phyloP scores from a whole-genome alignment of 371 early-diverging fungal species.

The Zychaea mexicana region DNA sequence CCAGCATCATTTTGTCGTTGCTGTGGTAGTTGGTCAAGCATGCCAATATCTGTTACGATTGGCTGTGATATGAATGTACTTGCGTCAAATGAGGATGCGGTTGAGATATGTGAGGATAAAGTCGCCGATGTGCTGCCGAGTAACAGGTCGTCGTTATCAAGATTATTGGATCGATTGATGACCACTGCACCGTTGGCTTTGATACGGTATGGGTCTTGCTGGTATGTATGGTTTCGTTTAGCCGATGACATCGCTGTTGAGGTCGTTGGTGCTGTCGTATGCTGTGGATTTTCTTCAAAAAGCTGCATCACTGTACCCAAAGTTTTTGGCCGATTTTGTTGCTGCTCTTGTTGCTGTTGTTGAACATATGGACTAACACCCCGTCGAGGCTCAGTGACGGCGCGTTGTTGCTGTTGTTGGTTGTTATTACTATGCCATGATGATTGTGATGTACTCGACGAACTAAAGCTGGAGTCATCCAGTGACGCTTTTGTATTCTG shows the following conservation, averaged over 20 bases:
- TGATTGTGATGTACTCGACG: neutral
- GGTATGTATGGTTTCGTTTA: too few species aligned
- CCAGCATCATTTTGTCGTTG: too few species aligned
- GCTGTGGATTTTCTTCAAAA: slow-evolving; percentile 2
- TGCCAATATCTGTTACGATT: neutral
- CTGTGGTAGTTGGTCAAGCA: neutral
- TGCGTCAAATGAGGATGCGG: neutral
- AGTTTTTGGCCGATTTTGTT: neutral
- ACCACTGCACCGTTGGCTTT: slow-evolving; percentile 10
- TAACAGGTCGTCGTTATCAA: neutral
- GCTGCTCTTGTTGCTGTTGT: neutral
- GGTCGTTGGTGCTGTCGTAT: too few species aligned
- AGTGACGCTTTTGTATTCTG: too few species aligned
- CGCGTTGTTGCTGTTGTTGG: slow-evolving; percentile 1
- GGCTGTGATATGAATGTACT: neutral
- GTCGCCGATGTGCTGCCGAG: neutral
- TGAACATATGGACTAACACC: neutral
- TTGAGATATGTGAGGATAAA: neutral
- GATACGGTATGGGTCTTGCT: neutral
- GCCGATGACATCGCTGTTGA: neutral
- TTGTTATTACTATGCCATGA: neutral
- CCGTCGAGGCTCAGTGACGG: slow-evolving; percentile 2
- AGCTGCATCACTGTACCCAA: slow-evolving; percentile 6
- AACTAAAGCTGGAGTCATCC: neutral
- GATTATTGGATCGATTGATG: neutral